Base-by-base conservation (phyloP, 78 protist species). In the Parvularia atlantis region DNA sequence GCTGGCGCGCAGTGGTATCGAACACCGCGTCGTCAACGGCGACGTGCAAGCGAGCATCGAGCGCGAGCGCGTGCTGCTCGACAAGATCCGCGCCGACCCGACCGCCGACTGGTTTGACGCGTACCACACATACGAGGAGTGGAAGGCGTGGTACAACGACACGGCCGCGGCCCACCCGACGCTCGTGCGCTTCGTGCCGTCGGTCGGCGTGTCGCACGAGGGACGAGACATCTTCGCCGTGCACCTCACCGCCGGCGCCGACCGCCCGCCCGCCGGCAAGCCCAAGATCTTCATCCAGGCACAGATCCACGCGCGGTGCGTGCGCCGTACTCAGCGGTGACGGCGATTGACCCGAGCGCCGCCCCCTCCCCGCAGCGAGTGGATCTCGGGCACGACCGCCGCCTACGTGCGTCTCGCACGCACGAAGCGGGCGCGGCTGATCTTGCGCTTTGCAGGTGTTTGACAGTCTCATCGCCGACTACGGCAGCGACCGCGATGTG, bases 271-370 rank as follows among this genome's bases (percentile, higher is more conserved):
- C 62, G 33, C 35, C 62, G 17, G 9, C 22, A 4, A 9, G 35
- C 43, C 35, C 17, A 4, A 58, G 33, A 33, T 58, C 62, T 58
- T 11, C 35, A 4, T 58, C 35, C 35, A 63, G 68, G 68, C 48
- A 3, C 39, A 6, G 31, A 48, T 59, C 41, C 81, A 77, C 60
- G 81, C 81, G 39, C 41, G 81, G n/a, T n/a, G n/a, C n/a, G n/a
- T n/a, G n/a, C n/a, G n/a, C n/a, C n/a, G n/a, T n/a, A n/a, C n/a
- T n/a, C n/a, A n/a, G n/a, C n/a, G n/a, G n/a, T n/a, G n/a, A n/a
- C n/a, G n/a, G n/a, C n/a, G n/a, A n/a, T n/a, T n/a, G n/a, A n/a
- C n/a, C n/a, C n/a, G n/a, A n/a, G n/a, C n/a, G n/a, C n/a, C n/a
- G n/a, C n/a, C n/a, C n/a, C n/a, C n/a, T n/a, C n/a, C n/a, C n/a